A percentile compares a stretch with the other conserved stretches of the same genome.
These are phyloP conservation scores for Aspergillus unguis DNA, from an alignment of 2,329 filamentous ascomycete genomes.

Conservation along the genomic window DNA sequence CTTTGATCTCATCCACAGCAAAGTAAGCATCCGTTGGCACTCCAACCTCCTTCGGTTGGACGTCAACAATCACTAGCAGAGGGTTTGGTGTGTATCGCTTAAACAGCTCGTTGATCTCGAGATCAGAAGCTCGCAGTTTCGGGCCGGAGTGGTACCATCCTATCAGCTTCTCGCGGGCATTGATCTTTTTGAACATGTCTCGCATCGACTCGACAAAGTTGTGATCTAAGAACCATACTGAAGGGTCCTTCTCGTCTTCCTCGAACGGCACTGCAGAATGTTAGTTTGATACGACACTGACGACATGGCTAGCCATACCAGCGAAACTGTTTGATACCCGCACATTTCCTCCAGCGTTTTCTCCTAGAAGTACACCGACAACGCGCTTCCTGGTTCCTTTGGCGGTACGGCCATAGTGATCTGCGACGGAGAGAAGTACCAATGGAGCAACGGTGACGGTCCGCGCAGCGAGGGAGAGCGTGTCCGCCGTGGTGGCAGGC, in stretches of 20 bases:
- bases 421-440: slow-evolving; percentile 94
- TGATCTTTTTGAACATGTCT: slow-evolving; percentile 99
- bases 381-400: slow-evolving; percentile 87
- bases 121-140: slow-evolving; percentile 91
- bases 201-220: slow-evolving; percentile 99
- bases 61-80: slow-evolving; percentile 94
- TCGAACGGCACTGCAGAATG: slow-evolving; percentile 78
- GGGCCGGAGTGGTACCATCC: slow-evolving; percentile 99
- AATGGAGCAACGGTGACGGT: slow-evolving; percentile 96
- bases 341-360: slow-evolving; percentile 94
- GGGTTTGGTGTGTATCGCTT: slow-evolving; percentile 98
- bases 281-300: slow-evolving; percentile 7
- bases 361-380: slow-evolving; percentile 88
- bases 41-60: slow-evolving; percentile 95
- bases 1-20: slow-evolving; percentile 98
- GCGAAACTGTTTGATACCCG: slow-evolving; percentile 99
- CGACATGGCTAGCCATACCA: slow-evolving; percentile 54
- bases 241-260: slow-evolving; percentile 97
- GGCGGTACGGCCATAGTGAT: slow-evolving; percentile 93
- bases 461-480: slow-evolving; percentile 86
- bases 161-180: slow-evolving; percentile 96
- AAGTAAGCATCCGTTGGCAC: slow-evolving; percentile 99
- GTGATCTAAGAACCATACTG: slow-evolving; percentile 98
- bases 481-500: slow-evolving; percentile 96
- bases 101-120: slow-evolving; percentile 99